phyloP scores from a whole-genome alignment of 2,329 filamentous ascomycete species.

The Pseudogymnoascus sp. region DNA sequence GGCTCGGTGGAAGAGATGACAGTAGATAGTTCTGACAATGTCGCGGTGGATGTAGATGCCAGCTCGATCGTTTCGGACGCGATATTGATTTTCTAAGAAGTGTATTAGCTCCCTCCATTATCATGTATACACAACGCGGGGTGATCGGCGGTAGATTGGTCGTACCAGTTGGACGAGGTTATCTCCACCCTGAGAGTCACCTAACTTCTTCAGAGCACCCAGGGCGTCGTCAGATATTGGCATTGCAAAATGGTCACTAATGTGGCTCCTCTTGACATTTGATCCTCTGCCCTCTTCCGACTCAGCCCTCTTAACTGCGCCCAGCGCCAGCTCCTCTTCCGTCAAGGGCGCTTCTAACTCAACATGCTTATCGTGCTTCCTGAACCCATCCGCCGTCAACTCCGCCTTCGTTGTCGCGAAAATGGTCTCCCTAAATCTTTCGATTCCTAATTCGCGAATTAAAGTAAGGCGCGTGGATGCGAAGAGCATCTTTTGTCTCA shows the following conservation, averaged over 20 bases:
- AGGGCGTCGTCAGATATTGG: slow-evolving; percentile 55
- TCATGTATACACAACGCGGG: neutral
- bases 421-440: slow-evolving; percentile 68
- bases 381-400: slow-evolving; percentile 60
- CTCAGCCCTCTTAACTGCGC: slow-evolving; percentile 66
- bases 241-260: slow-evolving; percentile 49
- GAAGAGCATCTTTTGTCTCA: slow-evolving; percentile 82
- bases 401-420: slow-evolving; percentile 64
- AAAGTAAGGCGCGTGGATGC: slow-evolving; percentile 68
- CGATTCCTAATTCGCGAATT: slow-evolving; percentile 65
- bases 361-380: slow-evolving; percentile 61
- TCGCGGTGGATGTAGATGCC: slow-evolving; percentile 41
- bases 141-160: slow-evolving; percentile 13
- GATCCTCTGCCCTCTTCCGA: slow-evolving; percentile 65
- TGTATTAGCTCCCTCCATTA: neutral
- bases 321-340: slow-evolving; percentile 64
- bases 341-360: slow-evolving; percentile 62
- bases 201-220: slow-evolving; percentile 52
- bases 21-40: slow-evolving; percentile 48
- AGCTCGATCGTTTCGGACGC: slow-evolving; percentile 61
- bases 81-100: slow-evolving; percentile 58
- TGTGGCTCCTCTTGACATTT: slow-evolving; percentile 38
- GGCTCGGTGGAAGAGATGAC: slow-evolving; percentile 61
- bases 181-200: slow-evolving; percentile 38
- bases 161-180: slow-evolving; percentile 57